Base-by-base conservation (phyloP, 106 monocot species). In the Posidonia australis region DNA sequence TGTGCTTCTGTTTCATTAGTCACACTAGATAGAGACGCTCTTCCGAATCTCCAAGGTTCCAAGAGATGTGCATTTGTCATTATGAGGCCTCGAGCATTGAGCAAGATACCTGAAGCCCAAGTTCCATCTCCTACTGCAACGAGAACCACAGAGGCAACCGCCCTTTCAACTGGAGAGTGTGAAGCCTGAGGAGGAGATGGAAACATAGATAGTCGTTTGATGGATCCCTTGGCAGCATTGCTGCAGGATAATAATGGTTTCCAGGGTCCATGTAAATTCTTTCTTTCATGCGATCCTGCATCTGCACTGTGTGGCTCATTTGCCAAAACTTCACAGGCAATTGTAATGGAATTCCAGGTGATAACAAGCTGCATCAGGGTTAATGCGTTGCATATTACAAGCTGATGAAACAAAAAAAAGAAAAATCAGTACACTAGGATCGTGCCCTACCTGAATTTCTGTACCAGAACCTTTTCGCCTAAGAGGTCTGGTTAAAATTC, bases 11-110 rank as follows among this genome's bases (percentile, higher is more conserved):
- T 47, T 77, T 85, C 80, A 21, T 82, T 67, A n/a, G 31, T 19
- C 14, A 66, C 58, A 66, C 62, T 72, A 48, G 83, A 46, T 25
- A 75, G 45, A 64, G 82, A 76, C 25, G 74, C 63, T 72, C 68
- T 86, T 27, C 78, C 80, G 75, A 79, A 94, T 80, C 86, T 89
- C 90, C 84, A 84, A 51, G 94, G 94, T 66, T 94, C 94, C 55
- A 94, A 62, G 30, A 89, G 68, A 70, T 94, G 94, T 16, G 94
- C 94, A 82, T 94, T 94, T 61, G 94, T 94, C 30, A 94, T 77
- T 36, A 94, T 75, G 25, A 94, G 82, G 42, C 94, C 94, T 68
- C 26, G n/a, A 10, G 65, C 74, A 46, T 87, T 94, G 46, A 94
- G 64, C 47, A 94, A 68, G 71, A 94, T 70, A 25, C 94, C 94